Conservation (phyloP, 371 early-diverging fungal species). For the Rhizopus sp. region DNA sequence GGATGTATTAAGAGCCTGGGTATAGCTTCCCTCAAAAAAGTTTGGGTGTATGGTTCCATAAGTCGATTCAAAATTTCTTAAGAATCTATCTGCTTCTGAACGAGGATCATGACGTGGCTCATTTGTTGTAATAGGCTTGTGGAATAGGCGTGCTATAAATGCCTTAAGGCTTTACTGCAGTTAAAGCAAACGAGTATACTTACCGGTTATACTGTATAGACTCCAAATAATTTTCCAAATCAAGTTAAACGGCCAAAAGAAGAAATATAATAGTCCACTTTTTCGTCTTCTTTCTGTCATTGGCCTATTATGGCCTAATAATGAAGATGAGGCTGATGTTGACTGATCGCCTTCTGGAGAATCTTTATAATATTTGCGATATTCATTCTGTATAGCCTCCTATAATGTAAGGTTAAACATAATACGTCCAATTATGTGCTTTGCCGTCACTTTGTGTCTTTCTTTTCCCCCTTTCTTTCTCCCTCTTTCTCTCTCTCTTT, state of each 20-base stretch:
- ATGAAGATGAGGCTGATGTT: constrained; percentile 24
- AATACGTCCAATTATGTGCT: background rate
- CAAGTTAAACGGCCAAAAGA: constrained; percentile 61
- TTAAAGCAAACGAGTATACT: background rate
- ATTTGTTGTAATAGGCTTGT: constrained; percentile 43
- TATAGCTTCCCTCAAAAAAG: constrained; percentile 81
- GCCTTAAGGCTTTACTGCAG: background rate
- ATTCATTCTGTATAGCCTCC: constrained; percentile 25
- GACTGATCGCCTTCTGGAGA: constrained; percentile 13
- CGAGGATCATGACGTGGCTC: constrained; percentile 49
- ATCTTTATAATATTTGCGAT: constrained; percentile 9
- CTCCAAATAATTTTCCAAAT: constrained; percentile 55
- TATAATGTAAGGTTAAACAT: constrained; percentile 1
- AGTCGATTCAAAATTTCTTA: constrained; percentile 65
- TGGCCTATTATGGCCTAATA: constrained; percentile 11
- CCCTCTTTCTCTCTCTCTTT: background rate
- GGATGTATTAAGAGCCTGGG: constrained; percentile 68
- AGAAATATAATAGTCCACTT: constrained; percentile 31
- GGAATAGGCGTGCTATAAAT: constrained; percentile 35
- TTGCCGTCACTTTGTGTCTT: background rate
- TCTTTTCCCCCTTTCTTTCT: background rate
- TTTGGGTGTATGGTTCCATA: constrained; percentile 75
- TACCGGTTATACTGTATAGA: constrained; percentile 53
- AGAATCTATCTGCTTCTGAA: constrained; percentile 67
- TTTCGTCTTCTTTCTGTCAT: constrained; percentile 2